A percentile compares a stretch with the other conserved stretches of the same genome.
These are phyloP conservation scores for Peniophora sp. DNA, from an alignment of 1,284 basidiomycete species.

Conservation along the genomic window DNA sequence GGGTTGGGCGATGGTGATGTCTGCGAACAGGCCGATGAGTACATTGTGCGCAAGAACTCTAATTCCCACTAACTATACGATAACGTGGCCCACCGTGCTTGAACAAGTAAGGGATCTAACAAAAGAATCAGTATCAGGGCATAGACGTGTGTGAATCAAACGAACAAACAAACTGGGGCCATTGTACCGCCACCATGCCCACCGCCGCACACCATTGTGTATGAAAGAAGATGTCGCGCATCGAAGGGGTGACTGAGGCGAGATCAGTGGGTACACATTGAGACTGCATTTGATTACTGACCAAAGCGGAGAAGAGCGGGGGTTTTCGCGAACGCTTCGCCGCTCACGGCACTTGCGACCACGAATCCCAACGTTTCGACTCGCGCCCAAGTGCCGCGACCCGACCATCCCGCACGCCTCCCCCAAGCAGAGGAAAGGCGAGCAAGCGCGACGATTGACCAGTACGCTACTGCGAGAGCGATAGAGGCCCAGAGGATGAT, in stretches of 20 bases:
- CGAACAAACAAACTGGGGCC: conserved; percentile 85
- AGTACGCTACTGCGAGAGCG: conserved; percentile 72
- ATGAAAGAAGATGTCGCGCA: conserved; percentile 89
- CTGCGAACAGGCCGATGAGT: conserved; percentile 29
- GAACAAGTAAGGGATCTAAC: conserved; percentile 77
- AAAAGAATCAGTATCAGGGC: conserved; percentile 1
- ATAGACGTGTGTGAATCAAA: neutral
- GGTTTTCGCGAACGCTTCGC: conserved; percentile 78
- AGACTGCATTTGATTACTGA: conserved; percentile 33
- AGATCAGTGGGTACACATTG: conserved; percentile 2
- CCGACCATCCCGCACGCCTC: conserved; percentile 52
- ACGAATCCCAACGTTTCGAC: conserved; percentile 81
- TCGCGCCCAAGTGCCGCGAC: conserved; percentile 54
- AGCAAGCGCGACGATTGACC: conserved; percentile 72
- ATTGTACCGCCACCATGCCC: conserved; percentile 89
- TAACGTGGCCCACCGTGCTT: conserved; percentile 83
- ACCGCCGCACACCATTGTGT: conserved; percentile 86
- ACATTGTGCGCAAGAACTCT: conserved; percentile 3
- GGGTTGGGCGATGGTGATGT: conserved; percentile 61
- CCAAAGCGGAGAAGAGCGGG: conserved; percentile 87
- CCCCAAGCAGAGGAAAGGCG: conserved; percentile 80
- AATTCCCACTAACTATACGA: conserved; percentile 62
- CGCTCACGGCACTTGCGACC: conserved; percentile 87
- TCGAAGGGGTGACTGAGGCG: conserved; percentile 78
- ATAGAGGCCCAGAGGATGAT: conserved; percentile 83